Percentiles rank a stretch among this genome's conserved stretches.
Evolutionary conservation across 2,329 filamentous ascomycete genomes (phyloP).

Genomic region (Sclerotinia nivalis): DNA sequence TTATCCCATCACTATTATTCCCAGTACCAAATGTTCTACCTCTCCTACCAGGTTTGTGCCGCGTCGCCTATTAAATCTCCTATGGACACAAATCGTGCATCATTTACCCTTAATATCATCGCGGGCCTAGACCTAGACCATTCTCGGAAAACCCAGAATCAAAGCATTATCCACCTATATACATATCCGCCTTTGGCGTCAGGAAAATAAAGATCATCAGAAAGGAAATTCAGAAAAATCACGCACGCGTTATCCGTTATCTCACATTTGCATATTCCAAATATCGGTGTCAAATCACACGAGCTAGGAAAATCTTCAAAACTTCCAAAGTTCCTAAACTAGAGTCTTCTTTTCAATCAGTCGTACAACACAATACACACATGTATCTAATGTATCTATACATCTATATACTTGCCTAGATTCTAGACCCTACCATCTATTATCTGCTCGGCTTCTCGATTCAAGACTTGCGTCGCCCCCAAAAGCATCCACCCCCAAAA

Average conservation of each 20-base stretch:
- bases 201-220: slow-evolving; percentile 19
- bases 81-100: slow-evolving; percentile 23
- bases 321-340: not conserved
- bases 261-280: not conserved
- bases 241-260: not conserved
- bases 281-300: slow-evolving; percentile 3
- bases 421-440: not conserved
- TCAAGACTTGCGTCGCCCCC: slow-evolving; percentile 4
- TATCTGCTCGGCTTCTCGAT: slow-evolving; percentile 3
- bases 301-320: not conserved
- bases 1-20: slow-evolving; percentile 19
- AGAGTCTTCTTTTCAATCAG: not conserved
- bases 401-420: not conserved
- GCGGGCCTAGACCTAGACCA: slow-evolving; percentile 19
- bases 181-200: slow-evolving; percentile 20
- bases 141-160: slow-evolving; percentile 5
- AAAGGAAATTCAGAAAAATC: slow-evolving; percentile 18
- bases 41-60: slow-evolving; percentile 20
- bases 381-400: slow-evolving; percentile 4
- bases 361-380: not conserved
- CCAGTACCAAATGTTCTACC: slow-evolving; percentile 19
- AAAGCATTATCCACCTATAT: slow-evolving; percentile 20
- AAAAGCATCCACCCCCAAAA: slow-evolving; percentile 11
- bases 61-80: slow-evolving; percentile 25
- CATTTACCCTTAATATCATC: slow-evolving; percentile 13